Conservation (phyloP, 2,329 filamentous ascomycete genomes). For the Aspergillus sergii region DNA sequence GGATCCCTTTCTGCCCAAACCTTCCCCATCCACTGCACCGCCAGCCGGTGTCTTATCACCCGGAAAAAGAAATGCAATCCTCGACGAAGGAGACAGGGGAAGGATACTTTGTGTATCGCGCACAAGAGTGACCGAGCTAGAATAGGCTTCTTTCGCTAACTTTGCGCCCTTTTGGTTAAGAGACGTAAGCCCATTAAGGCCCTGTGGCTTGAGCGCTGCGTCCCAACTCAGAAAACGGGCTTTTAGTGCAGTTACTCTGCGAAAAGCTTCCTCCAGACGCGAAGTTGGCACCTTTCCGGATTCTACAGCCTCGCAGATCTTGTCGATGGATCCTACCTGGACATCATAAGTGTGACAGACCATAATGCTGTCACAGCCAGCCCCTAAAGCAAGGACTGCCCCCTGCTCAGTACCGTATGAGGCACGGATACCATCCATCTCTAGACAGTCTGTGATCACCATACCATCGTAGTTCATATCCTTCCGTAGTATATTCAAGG, state of each 20-base stretch:
- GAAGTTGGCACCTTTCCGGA: constrained; percentile 35
- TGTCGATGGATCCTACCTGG: constrained; percentile 45
- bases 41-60: constrained; percentile 36
- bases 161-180: constrained; percentile 29
- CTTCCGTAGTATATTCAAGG: constrained; percentile 42
- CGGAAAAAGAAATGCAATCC: constrained; percentile 42
- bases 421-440: constrained; percentile 48
- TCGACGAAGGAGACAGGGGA: constrained; percentile 32
- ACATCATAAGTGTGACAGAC: constrained; percentile 48
- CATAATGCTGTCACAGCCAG: constrained; percentile 50
- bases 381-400: constrained; percentile 45
- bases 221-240: constrained; percentile 39
- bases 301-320: constrained; percentile 40
- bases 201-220: constrained; percentile 23
- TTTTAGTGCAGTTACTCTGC: constrained; percentile 42
- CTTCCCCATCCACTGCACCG: constrained; percentile 44
- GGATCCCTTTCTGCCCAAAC: constrained; percentile 33
- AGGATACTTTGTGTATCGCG: constrained; percentile 33
- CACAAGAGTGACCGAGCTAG: constrained; percentile 45
- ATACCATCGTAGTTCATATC: constrained; percentile 49
- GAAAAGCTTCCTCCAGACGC: constrained; percentile 38
- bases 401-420: constrained; percentile 46
- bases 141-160: constrained; percentile 40
- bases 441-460: constrained; percentile 49
- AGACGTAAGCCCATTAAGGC: constrained; percentile 19